Evolutionary conservation across 306 rosid species (phyloP).

Genomic region (Macrotyloma uniflorum): DNA sequence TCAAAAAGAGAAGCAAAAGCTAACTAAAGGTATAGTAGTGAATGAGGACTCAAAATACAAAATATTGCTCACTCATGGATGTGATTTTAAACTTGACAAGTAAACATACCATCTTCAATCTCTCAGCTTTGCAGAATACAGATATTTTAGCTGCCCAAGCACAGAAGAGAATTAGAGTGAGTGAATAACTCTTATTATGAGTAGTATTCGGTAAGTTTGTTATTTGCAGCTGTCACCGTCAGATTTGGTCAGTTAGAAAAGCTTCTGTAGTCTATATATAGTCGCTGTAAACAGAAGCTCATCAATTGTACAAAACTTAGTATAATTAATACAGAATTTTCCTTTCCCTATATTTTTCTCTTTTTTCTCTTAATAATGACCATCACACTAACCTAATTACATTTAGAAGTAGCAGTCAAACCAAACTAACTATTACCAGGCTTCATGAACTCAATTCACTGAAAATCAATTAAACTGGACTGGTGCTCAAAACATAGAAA

Average conservation of each 20-base stretch:
- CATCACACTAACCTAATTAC: background rate
- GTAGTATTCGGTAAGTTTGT: too few species aligned
- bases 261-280: too few species aligned
- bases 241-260: too few species aligned
- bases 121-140: conserved; percentile 28
- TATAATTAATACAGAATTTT: too few species aligned
- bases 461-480: background rate
- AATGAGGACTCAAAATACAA: too few species aligned
- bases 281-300: too few species aligned
- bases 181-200: too few species aligned
- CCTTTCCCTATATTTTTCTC: too few species aligned
- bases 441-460: background rate
- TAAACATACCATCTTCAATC: conserved; percentile 46
- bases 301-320: too few species aligned
- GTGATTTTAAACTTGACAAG: conserved; percentile 33
- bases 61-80: background rate
- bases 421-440: conserved; percentile 4
- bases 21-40: conserved; percentile 14
- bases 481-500: background rate
- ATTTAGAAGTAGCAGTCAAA: background rate
- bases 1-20: conserved; percentile 7
- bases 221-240: too few species aligned
- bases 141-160: conserved; percentile 38
- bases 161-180: background rate
- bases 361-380: background rate